Conservation (phyloP, 2,329 filamentous ascomycete species). For the Chalara sp. region DNA sequence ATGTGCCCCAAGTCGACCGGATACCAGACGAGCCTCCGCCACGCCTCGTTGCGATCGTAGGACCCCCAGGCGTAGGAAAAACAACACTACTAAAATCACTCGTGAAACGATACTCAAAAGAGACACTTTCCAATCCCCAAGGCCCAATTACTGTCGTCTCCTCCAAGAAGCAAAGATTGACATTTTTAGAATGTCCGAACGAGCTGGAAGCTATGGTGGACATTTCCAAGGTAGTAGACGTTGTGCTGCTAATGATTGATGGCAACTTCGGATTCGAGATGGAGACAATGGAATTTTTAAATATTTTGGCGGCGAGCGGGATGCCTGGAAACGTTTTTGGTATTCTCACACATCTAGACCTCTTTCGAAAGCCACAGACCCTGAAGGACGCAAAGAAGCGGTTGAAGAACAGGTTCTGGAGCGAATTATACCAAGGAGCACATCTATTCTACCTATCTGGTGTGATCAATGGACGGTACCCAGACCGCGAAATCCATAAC, state of each 20-base stretch:
- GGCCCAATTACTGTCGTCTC: constrained; percentile 95
- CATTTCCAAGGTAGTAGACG: constrained; percentile 93
- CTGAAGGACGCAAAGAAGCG: constrained; percentile 93
- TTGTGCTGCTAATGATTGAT: constrained; percentile 95
- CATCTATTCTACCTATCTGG: constrained; percentile 96
- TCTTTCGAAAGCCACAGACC: constrained; percentile 90
- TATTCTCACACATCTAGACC: constrained; percentile 89
- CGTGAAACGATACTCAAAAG: constrained; percentile 90
- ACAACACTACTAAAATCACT: constrained; percentile 93
- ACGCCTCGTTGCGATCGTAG: constrained; percentile 87
- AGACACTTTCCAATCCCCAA: constrained; percentile 81
- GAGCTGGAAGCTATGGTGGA: constrained; percentile 96
- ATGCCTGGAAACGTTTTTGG: constrained; percentile 99
- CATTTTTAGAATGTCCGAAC: constrained; percentile 96
- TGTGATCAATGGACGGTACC: constrained; percentile 93
- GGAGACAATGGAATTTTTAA: constrained; percentile 99
- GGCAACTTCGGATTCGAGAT: constrained; percentile 99
- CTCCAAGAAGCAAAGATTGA: constrained; percentile 89
- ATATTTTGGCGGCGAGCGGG: constrained; percentile 84
- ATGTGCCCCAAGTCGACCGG: constrained; percentile 94
- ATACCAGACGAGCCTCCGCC: constrained; percentile 93
- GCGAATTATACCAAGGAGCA: constrained; percentile 90
- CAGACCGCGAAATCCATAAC: constrained; percentile 94
- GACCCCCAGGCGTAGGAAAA: constrained; percentile 91
- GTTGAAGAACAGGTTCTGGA: constrained; percentile 93